Evolutionary conservation across 768 basidiomycete genomes (phyloP).

Genomic region (Termitomyces sp.): DNA sequence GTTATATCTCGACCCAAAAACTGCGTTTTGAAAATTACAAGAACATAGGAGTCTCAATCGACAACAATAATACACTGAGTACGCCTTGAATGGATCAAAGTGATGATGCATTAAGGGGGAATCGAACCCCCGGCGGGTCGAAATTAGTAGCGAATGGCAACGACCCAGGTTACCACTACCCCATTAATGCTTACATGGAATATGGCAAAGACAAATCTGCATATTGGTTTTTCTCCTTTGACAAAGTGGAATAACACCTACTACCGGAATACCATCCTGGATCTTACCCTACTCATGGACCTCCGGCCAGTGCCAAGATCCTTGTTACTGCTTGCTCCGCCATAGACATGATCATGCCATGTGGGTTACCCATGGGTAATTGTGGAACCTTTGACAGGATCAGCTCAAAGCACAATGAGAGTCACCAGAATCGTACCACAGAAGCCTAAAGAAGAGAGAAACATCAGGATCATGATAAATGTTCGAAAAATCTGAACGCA

Average conservation of each 20-base stretch:
- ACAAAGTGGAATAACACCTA: too few relatives aligned
- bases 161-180: slow-evolving; percentile 3
- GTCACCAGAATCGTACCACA: slow-evolving; percentile 19
- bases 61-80: too few relatives aligned
- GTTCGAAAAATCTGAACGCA: slow-evolving; percentile 14
- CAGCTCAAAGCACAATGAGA: background rate
- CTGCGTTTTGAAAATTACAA: too few relatives aligned
- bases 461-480: background rate
- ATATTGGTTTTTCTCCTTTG: too few relatives aligned
- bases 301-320: slow-evolving; percentile 48
- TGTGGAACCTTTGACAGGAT: slow-evolving; percentile 33
- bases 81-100: too few relatives aligned
- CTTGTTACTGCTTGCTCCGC: slow-evolving; percentile 54
- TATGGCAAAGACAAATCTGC: too few relatives aligned
- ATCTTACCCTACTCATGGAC: slow-evolving; percentile 26
- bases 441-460: slow-evolving; percentile 20
- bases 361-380: slow-evolving; percentile 54
- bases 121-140: slow-evolving; percentile 89
- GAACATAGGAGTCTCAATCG: too few relatives aligned
- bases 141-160: slow-evolving; percentile 11
- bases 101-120: slow-evolving; percentile 68
- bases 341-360: slow-evolving; percentile 48
- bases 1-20: background rate
- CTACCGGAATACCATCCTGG: background rate
- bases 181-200: background rate